These are phyloP conservation scores for Claviceps africana DNA, from an alignment of 2,329 filamentous ascomycete species.

Conservation along the genomic window DNA sequence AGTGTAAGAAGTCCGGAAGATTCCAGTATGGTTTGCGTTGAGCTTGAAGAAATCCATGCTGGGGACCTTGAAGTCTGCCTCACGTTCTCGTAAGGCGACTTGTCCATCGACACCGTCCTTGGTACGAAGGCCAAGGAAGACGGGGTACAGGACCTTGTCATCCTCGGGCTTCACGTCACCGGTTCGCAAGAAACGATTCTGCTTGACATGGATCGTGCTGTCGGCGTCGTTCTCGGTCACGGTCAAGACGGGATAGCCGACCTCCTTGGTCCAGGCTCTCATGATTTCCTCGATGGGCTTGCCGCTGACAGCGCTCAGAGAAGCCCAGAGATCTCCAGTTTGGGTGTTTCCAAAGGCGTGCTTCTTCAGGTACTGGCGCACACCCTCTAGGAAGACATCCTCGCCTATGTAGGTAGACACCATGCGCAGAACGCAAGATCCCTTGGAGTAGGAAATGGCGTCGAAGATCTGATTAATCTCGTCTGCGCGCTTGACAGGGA, in stretches of 20 bases:
- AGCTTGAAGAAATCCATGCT: constrained; percentile 88
- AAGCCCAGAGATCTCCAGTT: constrained; percentile 81
- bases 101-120: constrained; percentile 66
- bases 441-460: constrained; percentile 93
- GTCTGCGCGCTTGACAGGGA: constrained; percentile 86
- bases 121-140: constrained; percentile 75
- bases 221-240: constrained; percentile 54
- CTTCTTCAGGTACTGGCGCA: constrained; percentile 83
- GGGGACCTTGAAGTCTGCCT: constrained; percentile 63
- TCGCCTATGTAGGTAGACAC: constrained; percentile 92
- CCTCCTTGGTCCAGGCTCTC: constrained; percentile 93
- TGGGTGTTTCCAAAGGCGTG: constrained; percentile 93
- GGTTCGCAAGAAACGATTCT: constrained; percentile 88
- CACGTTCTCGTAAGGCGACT: constrained; percentile 33
- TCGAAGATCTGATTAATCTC: constrained; percentile 99
- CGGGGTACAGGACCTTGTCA: constrained; percentile 74
- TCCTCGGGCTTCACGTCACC: constrained; percentile 90
- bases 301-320: constrained; percentile 74
- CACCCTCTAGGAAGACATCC: constrained; percentile 82
- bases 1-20: constrained; percentile 82
- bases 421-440: constrained; percentile 91
- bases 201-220: constrained; percentile 71
- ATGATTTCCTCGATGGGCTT: constrained; percentile 85
- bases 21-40: constrained; percentile 84
- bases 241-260: constrained; percentile 81